Evolutionary conservation across 345 rosid species (phyloP).

Genomic region (Gossypium sturtianum): DNA sequence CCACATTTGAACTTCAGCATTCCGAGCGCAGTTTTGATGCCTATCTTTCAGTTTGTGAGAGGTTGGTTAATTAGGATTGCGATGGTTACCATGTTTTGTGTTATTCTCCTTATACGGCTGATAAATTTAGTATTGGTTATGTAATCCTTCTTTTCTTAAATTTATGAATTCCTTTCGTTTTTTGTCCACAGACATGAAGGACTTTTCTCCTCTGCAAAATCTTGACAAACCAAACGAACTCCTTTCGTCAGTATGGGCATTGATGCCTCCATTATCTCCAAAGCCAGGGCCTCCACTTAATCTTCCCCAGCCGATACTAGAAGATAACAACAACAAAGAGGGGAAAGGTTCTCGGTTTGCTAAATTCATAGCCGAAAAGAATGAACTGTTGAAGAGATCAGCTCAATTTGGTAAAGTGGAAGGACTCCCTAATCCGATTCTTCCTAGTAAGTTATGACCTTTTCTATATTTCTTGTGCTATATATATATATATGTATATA

Average conservation of each 20-base stretch:
- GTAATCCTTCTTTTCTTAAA: not conserved
- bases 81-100: not conserved
- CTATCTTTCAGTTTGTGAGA: constrained; percentile 69
- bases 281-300: constrained; percentile 39
- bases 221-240: constrained; percentile 62
- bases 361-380: constrained; percentile 63
- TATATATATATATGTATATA: not conserved
- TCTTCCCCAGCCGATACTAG: constrained; percentile 33
- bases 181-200: constrained; percentile 45
- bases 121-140: not conserved
- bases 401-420: constrained; percentile 20
- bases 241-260: constrained; percentile 73
- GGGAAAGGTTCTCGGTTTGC: constrained; percentile 75
- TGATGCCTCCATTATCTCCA: constrained; percentile 66
- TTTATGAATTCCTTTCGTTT: constrained; percentile 1
- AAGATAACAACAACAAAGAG: constrained; percentile 38
- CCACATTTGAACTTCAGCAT: constrained; percentile 96
- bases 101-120: not conserved
- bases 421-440: constrained; percentile 27
- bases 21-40: constrained; percentile 71
- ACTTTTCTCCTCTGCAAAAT: constrained; percentile 40
- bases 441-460: constrained; percentile 65
- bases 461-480: not conserved
- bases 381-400: constrained; percentile 35
- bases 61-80: constrained; percentile 33